Evolutionary conservation across 1,284 basidiomycete genomes (phyloP).

Genomic region (Coriolopsis trogii): DNA sequence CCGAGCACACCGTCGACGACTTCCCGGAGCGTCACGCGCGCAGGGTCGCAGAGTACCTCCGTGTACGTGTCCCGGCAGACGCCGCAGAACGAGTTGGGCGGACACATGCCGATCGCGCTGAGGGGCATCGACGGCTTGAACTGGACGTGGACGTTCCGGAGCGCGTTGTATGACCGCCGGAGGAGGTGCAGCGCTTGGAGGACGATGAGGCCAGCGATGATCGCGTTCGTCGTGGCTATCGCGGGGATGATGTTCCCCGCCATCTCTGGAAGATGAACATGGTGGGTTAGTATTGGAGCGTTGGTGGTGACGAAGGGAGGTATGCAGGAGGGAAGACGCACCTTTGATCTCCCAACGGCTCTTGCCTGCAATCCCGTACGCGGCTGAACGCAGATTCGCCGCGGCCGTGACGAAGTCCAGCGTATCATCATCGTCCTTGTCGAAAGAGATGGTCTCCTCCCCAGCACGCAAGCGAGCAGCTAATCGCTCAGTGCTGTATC

Average conservation of each 20-base stretch:
- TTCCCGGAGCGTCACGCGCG: constrained; percentile 68
- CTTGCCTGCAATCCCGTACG: constrained; percentile 88
- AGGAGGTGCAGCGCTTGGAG: constrained; percentile 90
- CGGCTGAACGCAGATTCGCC: constrained; percentile 88
- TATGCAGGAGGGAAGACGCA: constrained; percentile 32
- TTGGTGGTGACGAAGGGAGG: neutral
- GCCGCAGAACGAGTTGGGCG: constrained; percentile 77
- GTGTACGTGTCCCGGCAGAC: constrained; percentile 89
- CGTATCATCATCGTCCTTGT: constrained; percentile 98
- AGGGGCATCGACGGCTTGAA: constrained; percentile 78
- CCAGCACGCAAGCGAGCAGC: constrained; percentile 74
- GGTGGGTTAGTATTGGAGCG: neutral
- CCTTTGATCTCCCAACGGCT: constrained; percentile 98
- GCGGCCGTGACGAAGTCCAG: constrained; percentile 96
- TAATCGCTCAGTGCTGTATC: constrained; percentile 72
- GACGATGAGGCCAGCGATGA: constrained; percentile 93
- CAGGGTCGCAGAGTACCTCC: constrained; percentile 70
- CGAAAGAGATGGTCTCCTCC: constrained; percentile 85
- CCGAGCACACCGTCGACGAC: constrained; percentile 71
- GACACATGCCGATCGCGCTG: constrained; percentile 61
- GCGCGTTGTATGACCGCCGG: constrained; percentile 55
- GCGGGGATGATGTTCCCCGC: constrained; percentile 99
- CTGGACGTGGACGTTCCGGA: constrained; percentile 76
- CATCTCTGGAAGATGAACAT: constrained; percentile 72
- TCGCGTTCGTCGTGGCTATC: constrained; percentile 98